These are phyloP conservation scores for Xylaria sp. DNA, from an alignment of 2,329 filamentous ascomycete species.

Conservation along the genomic window DNA sequence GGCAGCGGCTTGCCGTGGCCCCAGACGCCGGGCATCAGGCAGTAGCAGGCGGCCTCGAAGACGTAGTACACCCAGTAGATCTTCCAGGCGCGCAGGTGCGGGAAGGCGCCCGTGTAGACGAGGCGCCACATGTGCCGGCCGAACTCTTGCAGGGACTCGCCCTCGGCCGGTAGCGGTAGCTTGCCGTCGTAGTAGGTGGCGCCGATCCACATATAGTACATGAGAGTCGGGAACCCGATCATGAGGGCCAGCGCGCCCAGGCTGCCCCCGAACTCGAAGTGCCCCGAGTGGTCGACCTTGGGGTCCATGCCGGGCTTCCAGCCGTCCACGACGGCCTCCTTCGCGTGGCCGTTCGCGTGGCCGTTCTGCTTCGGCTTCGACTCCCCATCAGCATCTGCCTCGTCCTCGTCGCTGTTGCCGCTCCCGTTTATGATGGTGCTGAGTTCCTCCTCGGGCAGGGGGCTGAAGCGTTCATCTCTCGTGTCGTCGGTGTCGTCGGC, in stretches of 20 bases:
- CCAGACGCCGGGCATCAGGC: slow-evolving; percentile 83
- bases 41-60: slow-evolving; percentile 81
- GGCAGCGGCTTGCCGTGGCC: slow-evolving; percentile 85
- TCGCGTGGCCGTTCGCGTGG: slow-evolving; percentile 32
- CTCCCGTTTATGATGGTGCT: slow-evolving; percentile 28
- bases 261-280: slow-evolving; percentile 86
- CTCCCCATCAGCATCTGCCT: slow-evolving; percentile 5
- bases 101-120: slow-evolving; percentile 83
- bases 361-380: slow-evolving; percentile 26
- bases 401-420: slow-evolving; percentile 16
- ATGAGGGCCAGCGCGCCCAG: slow-evolving; percentile 82
- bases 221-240: slow-evolving; percentile 88
- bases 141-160: slow-evolving; percentile 73
- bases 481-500: slow-evolving; percentile 47
- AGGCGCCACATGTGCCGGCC: slow-evolving; percentile 69
- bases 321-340: slow-evolving; percentile 52
- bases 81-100: slow-evolving; percentile 78
- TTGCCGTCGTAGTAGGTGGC: slow-evolving; percentile 89
- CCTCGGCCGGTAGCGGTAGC: slow-evolving; percentile 67
- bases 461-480: slow-evolving; percentile 36
- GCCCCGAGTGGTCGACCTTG: slow-evolving; percentile 64
- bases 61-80: slow-evolving; percentile 96
- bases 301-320: slow-evolving; percentile 63
- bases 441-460: slow-evolving; percentile 33
- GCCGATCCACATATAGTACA: slow-evolving; percentile 99